Conservation (phyloP, 169 alveolate species). For the Cryptosporidium ryanae region DNA sequence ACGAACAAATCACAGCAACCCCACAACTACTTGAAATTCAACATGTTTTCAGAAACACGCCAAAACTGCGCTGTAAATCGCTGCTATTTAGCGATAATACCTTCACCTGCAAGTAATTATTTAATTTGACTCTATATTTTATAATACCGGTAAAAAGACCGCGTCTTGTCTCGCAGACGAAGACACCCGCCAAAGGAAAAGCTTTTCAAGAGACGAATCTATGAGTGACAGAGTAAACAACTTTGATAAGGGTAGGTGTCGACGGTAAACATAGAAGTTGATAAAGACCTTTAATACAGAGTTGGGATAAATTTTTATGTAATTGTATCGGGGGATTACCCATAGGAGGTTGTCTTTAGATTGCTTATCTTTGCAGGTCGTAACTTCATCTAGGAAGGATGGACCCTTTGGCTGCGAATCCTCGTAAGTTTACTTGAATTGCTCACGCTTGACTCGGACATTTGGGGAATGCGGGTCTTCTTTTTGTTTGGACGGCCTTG, state of each 20-base stretch:
- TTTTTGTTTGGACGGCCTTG: background rate
- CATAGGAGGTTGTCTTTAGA: slow-evolving; percentile 2
- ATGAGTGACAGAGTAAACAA: background rate
- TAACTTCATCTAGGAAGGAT: slow-evolving; percentile 10
- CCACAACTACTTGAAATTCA: no score
- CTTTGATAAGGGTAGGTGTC: background rate
- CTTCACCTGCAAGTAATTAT: background rate
- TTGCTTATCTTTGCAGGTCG: slow-evolving; percentile 3
- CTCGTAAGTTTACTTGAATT: slow-evolving; percentile 56
- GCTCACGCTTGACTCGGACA: background rate
- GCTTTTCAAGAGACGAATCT: slow-evolving; percentile 50
- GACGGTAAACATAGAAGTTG: slow-evolving; percentile 18
- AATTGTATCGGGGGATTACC: background rate
- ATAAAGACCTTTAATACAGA: no score
- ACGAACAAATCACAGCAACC: background rate
- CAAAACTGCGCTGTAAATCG: no score
- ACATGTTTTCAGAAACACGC: no score
- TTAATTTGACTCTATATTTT: slow-evolving; percentile 1
- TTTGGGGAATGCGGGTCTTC: background rate
- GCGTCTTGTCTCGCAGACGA: slow-evolving; percentile 54
- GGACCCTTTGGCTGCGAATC: slow-evolving; percentile 73
- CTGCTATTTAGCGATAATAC: no score
- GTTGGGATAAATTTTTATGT: no score
- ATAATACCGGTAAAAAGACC: slow-evolving; percentile 30
- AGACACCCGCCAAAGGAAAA: slow-evolving; percentile 42